Evolutionary conservation across 257 asterid genomes (phyloP).

Genomic region (Plantago major): DNA sequence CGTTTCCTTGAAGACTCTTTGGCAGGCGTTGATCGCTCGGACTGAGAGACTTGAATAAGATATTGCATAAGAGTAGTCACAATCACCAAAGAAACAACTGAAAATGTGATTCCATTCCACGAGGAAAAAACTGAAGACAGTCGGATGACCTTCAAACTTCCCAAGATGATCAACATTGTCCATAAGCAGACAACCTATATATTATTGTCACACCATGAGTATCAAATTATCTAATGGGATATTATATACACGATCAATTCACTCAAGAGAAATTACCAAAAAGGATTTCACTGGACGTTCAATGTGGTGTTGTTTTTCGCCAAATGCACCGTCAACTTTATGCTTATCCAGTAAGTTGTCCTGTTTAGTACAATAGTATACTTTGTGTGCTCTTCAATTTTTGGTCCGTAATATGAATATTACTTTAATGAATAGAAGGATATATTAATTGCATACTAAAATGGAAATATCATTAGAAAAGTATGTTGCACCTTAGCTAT

Average conservation of each 20-base stretch:
- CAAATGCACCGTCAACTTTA: conserved; percentile 54
- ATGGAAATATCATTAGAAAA: background rate
- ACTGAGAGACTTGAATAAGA: conserved; percentile 77
- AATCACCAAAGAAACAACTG: conserved; percentile 42
- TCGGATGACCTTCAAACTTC: conserved; percentile 49
- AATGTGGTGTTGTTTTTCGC: conserved; percentile 51
- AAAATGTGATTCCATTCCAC: conserved; percentile 64
- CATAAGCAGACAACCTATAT: conserved; percentile 75
- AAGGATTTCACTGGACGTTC: conserved; percentile 83
- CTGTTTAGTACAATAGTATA: conserved; percentile 26
- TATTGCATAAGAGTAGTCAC: conserved; percentile 77
- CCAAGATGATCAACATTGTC: conserved; percentile 53
- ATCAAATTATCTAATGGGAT: background rate
- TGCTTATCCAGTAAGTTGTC: conserved; percentile 83
- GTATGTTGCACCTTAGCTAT: conserved; percentile 57
- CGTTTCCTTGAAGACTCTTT: conserved; percentile 29
- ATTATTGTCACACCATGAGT: background rate
- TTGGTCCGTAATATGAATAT: too few relatives aligned
- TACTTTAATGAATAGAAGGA: background rate
- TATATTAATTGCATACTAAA: background rate
- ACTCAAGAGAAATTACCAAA: conserved; percentile 36
- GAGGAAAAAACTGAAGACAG: conserved; percentile 62
- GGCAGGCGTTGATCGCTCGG: conserved; percentile 71
- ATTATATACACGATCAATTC: background rate
- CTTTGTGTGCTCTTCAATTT: too few relatives aligned